Evolutionary conservation across 2,329 filamentous ascomycete species (phyloP), one percentile per base, ranked within the genome.

Genomic region (Scorias spongiosa): DNA sequence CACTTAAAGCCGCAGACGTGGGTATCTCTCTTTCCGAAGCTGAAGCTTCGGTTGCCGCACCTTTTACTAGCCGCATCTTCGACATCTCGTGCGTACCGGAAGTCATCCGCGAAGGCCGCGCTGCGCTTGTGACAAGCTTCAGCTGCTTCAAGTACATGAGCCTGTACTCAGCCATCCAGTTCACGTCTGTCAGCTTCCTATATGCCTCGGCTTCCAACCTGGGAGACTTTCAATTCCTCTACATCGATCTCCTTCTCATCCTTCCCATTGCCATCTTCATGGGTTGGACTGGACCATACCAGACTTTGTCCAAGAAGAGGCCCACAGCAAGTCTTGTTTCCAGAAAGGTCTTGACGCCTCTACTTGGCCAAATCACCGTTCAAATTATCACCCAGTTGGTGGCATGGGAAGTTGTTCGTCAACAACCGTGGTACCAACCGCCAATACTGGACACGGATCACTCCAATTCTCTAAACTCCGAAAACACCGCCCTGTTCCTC

Each of bases 121-220:
- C 89, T 15, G 85, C 93, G 29, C 73, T 98, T 29, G 88, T 96
- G n/a, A 98, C 91, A 10, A 94, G 87, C 63, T 98, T 98, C 68
- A 93, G 85, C 67, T 98, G 91, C 68, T 98, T 98, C 74, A 98
- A 96, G 68, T 98, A 93, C 66, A 98, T 98, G 93, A 93, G 84
- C 55, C 66, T 98, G 51, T 98, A 98, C 68, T 96, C 88, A 2
- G 89, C 91, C n/a, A 98, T 98, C 51, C 91, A 98, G 63, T 98
- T 98, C 68, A 93, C 86, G 7, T 86, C 85, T 1, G 93, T 98
- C 57, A 93, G 84, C 71, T 95, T 98, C 60, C 73, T 98, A 12
- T 98, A 98, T 63, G 84, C 87, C 6, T 87, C 80, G 7, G 93
- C 84, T 10, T 93, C 85, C 8, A 98, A 98, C 59, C 70, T 98